phyloP scores from a whole-genome alignment of 2,329 filamentous ascomycete species.

The Aspergillus carbonarius region DNA sequence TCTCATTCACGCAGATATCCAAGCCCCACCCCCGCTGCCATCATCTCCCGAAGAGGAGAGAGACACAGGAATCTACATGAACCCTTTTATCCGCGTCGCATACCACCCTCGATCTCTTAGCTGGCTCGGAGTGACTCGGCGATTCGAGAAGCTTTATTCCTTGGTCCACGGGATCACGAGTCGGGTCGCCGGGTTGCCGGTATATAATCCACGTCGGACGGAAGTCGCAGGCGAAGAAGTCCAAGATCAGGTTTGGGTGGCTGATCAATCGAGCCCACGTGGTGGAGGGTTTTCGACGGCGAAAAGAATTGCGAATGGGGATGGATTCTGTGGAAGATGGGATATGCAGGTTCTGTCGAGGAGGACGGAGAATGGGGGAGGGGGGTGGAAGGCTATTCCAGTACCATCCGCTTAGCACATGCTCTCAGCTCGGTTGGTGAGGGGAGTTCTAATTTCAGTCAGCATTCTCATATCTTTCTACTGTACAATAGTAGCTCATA shows the following conservation, averaged over 20 bases:
- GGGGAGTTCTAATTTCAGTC: too few species aligned
- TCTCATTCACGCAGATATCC: constrained; percentile 51
- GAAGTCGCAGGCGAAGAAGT: constrained; percentile 57
- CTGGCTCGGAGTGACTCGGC: constrained; percentile 59
- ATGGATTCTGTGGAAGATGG: constrained; percentile 31
- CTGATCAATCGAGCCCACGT: constrained; percentile 16
- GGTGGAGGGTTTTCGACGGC: constrained; percentile 32
- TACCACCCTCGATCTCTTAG: constrained; percentile 58
- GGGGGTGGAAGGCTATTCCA: neutral
- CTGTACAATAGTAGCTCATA: too few species aligned
- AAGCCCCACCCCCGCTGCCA: constrained; percentile 27
- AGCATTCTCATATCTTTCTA: too few species aligned
- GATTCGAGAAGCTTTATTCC: constrained; percentile 64
- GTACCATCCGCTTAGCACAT: neutral
- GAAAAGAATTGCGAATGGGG: constrained; percentile 31
- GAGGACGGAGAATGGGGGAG: neutral
- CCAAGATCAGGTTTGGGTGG: constrained; percentile 33
- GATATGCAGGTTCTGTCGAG: neutral
- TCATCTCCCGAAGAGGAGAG: constrained; percentile 25
- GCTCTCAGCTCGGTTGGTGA: too few species aligned
- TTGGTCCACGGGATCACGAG: constrained; percentile 60
- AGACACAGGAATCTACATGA: constrained; percentile 66
- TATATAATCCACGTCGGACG: constrained; percentile 59
- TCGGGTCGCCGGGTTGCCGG: constrained; percentile 55
- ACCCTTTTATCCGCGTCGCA: constrained; percentile 70